Percentiles rank a stretch among this genome's conserved stretches.
phyloP scores from a whole-genome alignment of 192 early-diverging fungal genomes.

The Chytriomyces sp. region DNA sequence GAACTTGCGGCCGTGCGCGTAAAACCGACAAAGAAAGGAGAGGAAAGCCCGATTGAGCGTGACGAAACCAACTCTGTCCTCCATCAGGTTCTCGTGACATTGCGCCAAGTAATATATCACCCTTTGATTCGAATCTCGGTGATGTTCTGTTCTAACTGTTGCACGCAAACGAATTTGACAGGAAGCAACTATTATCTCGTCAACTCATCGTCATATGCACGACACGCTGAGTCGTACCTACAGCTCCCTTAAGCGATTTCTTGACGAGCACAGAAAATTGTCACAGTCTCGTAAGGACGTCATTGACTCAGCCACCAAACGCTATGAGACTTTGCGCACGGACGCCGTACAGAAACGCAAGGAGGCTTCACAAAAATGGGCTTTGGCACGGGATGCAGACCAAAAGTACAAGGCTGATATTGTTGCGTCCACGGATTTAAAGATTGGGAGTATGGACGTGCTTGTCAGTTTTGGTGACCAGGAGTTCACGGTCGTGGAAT shows the following conservation, averaged over 20 bases:
- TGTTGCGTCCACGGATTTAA: neutral
- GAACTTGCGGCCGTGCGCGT: slow-evolving; percentile 26
- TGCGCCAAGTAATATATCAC: slow-evolving; percentile 13
- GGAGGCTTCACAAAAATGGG: slow-evolving; percentile 31
- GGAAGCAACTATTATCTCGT: slow-evolving; percentile 36
- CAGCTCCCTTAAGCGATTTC: slow-evolving; percentile 22
- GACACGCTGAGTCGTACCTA: slow-evolving; percentile 21
- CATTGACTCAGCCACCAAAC: slow-evolving; percentile 33
- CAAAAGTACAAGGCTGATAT: slow-evolving; percentile 22
- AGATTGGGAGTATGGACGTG: slow-evolving; percentile 29
- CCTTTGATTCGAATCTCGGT: neutral
- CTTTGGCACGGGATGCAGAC: slow-evolving; percentile 28
- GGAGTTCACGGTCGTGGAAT: slow-evolving; percentile 42
- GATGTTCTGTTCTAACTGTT: neutral
- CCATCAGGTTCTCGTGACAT: slow-evolving; percentile 30
- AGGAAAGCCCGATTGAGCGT: slow-evolving; percentile 26
- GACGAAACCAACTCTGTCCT: slow-evolving; percentile 31
- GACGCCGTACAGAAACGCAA: slow-evolving; percentile 26
- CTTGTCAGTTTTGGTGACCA: slow-evolving; percentile 35
- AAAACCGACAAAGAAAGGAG: neutral
- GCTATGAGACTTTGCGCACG: slow-evolving; percentile 8
- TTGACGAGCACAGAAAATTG: slow-evolving; percentile 34
- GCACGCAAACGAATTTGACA: neutral
- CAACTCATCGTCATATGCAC: slow-evolving; percentile 37
- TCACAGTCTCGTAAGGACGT: slow-evolving; percentile 32